Conservation (phyloP, 2,329 filamentous ascomycete genomes). For the Fusarium sp. region DNA sequence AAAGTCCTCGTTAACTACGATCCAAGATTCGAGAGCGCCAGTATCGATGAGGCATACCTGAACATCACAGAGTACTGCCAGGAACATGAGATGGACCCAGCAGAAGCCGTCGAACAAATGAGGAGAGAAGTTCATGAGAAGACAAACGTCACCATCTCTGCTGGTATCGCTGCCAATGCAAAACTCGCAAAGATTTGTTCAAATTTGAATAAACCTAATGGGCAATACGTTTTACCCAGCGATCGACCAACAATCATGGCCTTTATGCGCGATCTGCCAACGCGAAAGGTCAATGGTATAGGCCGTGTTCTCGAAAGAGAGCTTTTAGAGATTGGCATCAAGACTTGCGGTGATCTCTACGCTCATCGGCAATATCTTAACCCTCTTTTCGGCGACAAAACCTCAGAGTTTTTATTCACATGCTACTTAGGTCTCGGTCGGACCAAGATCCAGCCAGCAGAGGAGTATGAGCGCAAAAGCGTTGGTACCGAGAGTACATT, state of each 20-base stretch:
- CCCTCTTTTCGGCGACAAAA: constrained; percentile 90
- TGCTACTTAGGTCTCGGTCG: constrained; percentile 88
- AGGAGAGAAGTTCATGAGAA: constrained; percentile 79
- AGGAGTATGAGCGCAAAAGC: constrained; percentile 91
- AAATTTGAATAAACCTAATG: constrained; percentile 96
- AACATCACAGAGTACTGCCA: constrained; percentile 91
- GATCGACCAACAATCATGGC: constrained; percentile 80
- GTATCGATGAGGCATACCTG: constrained; percentile 95
- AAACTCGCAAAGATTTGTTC: constrained; percentile 95
- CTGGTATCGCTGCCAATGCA: constrained; percentile 92
- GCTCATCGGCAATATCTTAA: constrained; percentile 77
- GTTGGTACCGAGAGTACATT: constrained; percentile 96
- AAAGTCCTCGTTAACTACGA: constrained; percentile 89
- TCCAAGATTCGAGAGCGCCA: constrained; percentile 89
- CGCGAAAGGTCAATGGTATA: constrained; percentile 94
- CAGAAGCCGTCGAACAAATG: constrained; percentile 81
- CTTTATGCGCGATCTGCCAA: constrained; percentile 87
- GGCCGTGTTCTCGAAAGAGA: constrained; percentile 94
- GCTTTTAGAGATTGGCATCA: constrained; percentile 85
- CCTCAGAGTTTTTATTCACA: constrained; percentile 84
- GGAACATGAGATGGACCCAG: constrained; percentile 73
- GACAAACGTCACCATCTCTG: constrained; percentile 88
- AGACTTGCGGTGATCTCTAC: constrained; percentile 90
- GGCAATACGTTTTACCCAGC: constrained; percentile 81
- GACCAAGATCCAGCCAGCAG: constrained; percentile 85